Base-by-base conservation (phyloP, 2,329 filamentous ascomycete genomes). In the Kalaharituber pfeilii region DNA sequence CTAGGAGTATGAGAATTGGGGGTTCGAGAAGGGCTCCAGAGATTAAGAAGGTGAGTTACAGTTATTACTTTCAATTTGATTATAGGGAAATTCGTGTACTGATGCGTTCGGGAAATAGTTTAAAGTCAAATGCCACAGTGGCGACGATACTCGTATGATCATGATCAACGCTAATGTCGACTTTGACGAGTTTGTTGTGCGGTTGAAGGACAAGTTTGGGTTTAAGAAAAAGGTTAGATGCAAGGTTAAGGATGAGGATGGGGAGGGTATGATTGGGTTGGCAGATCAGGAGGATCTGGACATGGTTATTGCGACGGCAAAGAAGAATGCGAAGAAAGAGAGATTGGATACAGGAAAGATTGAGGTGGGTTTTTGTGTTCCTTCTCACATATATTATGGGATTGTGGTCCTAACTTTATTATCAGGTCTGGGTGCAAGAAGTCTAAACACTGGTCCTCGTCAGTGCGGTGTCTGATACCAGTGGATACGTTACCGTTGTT, bases 231-330 rank as follows among this genome's bases (percentile, higher is more conserved):
- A 79, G 55, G 89, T 95, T 72, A 93, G 88, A 74, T 82, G 95
- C 69, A 91, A 91, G 73, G 79, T 88, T 62, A 79, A 77, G 64
- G 86, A 93, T 59, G 91, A 96, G 62, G 75, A 82, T 53, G 84
- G 83, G 2, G 89, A 96, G 65, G 59, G 58, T 18, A 89, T 95
- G 84, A 93, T 98, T 65, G 95, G 89, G 28, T 82, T 98, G 78
- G 87, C 84, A 27, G 91, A 98, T 67, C 86, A 95, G 68, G 91
- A 98, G 65, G 91, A 98, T 70, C 70, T 95, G 59, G 88, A 96
- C 51, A 84, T 95, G 79, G 80, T 86, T 26, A 75, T 96, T 53
- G 76, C 78, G 67, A 76, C 73, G 49, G 80, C 81, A 5, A 84
- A 79, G 67, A 76, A 76, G 50, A 71, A 72, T 56, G 87, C 84